Conservation (phyloP, 23 red algal genomes). For the Gracilaria vermiculophylla region DNA sequence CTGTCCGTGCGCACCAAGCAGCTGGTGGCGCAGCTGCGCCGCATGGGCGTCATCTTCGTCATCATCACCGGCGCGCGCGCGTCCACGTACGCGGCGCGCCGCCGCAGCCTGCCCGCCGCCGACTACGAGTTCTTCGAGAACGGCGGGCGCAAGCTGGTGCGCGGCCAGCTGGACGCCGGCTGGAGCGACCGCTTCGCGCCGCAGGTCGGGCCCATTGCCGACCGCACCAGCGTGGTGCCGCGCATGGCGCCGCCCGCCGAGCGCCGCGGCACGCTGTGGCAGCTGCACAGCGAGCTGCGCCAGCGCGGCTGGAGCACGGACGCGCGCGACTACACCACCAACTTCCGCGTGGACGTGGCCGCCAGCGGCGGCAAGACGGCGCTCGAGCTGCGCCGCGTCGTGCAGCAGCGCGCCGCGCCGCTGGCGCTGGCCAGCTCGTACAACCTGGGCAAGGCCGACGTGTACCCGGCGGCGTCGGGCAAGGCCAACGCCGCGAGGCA, state of each 20-base stretch:
- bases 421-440: slow-evolving; percentile 42
- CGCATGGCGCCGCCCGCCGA: slow-evolving; percentile 3
- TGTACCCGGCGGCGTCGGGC: slow-evolving; percentile 80
- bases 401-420: not conserved
- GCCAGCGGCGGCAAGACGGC: slow-evolving; percentile 44
- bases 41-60: slow-evolving; percentile 70
- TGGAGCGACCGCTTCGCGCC: slow-evolving; percentile 69
- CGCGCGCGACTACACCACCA: slow-evolving; percentile 75
- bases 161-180: slow-evolving; percentile 34
- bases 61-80: slow-evolving; percentile 90
- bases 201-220: slow-evolving; percentile 34
- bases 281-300: slow-evolving; percentile 25
- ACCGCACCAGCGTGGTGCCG: slow-evolving; percentile 18
- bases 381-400: not conserved
- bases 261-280: slow-evolving; percentile 57
- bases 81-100: slow-evolving; percentile 75
- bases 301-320: slow-evolving; percentile 71
- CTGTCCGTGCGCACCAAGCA: slow-evolving; percentile 56
- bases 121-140: slow-evolving; percentile 93
- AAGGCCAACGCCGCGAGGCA: slow-evolving; percentile 81
- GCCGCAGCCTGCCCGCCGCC: slow-evolving; percentile 59
- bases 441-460: slow-evolving; percentile 92
- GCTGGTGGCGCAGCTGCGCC: slow-evolving; percentile 68
- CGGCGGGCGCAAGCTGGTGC: slow-evolving; percentile 68
- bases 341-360: slow-evolving; percentile 79